phyloP scores from a whole-genome alignment of 768 basidiomycete genomes.

The Gelatoporia subvermispora region DNA sequence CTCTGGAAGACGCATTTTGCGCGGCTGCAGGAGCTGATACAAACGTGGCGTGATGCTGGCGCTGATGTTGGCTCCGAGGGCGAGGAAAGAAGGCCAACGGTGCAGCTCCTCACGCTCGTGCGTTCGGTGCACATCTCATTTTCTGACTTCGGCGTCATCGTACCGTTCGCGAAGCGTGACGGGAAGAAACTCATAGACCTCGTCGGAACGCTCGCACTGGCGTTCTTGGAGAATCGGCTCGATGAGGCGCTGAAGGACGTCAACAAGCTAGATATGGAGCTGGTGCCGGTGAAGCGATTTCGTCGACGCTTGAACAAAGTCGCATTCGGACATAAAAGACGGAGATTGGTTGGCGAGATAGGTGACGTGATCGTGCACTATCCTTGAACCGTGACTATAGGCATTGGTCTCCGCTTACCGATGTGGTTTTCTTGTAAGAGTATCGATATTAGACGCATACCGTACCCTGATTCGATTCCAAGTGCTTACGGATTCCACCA shows the following conservation, averaged over 20 bases:
- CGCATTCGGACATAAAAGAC: background rate
- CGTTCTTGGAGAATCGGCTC: conserved; percentile 17
- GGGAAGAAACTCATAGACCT: conserved; percentile 13
- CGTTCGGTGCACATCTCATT: conserved; percentile 21
- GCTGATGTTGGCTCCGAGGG: background rate
- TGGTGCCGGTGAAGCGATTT: background rate
- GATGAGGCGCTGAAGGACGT: conserved; percentile 5
- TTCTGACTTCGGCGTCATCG: conserved; percentile 22
- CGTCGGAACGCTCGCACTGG: conserved; percentile 14
- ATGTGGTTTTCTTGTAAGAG: too few relatives aligned
- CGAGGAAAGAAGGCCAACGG: background rate
- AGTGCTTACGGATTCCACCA: too few relatives aligned
- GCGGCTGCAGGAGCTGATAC: conserved; percentile 48
- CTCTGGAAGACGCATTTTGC: conserved; percentile 74
- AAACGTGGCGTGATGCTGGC: conserved; percentile 39
- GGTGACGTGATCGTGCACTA: conserved; percentile 2
- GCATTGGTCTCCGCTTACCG: too few relatives aligned
- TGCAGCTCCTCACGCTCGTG: conserved; percentile 5
- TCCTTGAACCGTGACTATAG: too few relatives aligned
- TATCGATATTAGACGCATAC: too few relatives aligned
- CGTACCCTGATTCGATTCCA: too few relatives aligned
- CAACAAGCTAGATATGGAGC: background rate
- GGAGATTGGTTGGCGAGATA: background rate
- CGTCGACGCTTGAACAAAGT: background rate
- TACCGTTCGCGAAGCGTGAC: conserved; percentile 7